Base-by-base conservation (phyloP, 768 basidiomycete species). In the Psilocybe subaeruginosa region DNA sequence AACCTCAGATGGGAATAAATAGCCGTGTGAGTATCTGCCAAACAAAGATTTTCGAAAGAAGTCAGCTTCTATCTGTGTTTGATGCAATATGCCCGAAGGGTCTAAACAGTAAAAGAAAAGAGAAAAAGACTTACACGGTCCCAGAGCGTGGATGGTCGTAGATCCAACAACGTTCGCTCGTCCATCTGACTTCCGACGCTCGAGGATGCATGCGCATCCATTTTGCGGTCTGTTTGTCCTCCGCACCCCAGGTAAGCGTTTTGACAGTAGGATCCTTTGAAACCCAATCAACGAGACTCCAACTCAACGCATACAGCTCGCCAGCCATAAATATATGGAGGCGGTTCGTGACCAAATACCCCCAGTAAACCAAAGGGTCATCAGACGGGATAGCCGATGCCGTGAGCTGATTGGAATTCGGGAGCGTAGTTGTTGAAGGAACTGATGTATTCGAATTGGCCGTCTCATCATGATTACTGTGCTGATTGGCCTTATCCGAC, bases 111-210 rank as follows among this genome's bases (percentile, higher is more conserved):
- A 23, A 23, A 23, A 23, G 9, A 17, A 17, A 48, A 9, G 48
- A 58, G 48, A 58, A 56, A 31, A 49, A 43, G 30, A 56, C 92
- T 70, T 79, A 95, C 88, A 97, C 95, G 17, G 96, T 97, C 51
- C 92, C 91, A 14, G 92, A 88, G 52, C 94, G 89, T 1, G 97
- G 97, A 75, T 98, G 97, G 71, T 99, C 96, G 74, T 99, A 98
- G 65, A 99, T 93, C 93, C 94, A 97, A 75, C 97, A 99, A 29
- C 90, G 85, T 70, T 99, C 96, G 66, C 91, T 89, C 33, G 83
- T 82, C 96, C 97, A 99, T 47, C 93, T 85, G 43, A 99, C 85
- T 66, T 90, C 84, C 30, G 82, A 76, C 12, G 90, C 85, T 47
- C 82, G 84, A 0, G 96, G 95, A 76, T 97, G 96, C 56, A 88